These are phyloP conservation scores for Phytopythium cucurbitacearum DNA, from an alignment of 352 stramenopile genomes.

Conservation along the genomic window DNA sequence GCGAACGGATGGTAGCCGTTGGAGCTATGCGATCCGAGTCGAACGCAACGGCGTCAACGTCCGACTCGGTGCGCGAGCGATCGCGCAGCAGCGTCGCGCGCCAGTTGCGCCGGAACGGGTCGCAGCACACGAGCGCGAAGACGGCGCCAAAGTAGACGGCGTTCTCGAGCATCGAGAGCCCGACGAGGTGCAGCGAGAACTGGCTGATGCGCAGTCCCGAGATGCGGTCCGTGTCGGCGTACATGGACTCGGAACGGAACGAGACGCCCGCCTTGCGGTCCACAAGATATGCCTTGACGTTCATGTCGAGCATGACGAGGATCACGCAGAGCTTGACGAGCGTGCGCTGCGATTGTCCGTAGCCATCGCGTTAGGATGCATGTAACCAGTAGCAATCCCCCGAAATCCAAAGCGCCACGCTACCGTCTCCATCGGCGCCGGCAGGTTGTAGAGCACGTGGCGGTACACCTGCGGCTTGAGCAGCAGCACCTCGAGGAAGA, in stretches of 20 bases:
- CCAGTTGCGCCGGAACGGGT: constrained; percentile 55
- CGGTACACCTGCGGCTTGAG: constrained; percentile 84
- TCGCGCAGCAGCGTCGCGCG: constrained; percentile 21
- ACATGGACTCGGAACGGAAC: constrained; percentile 59
- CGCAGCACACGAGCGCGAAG: constrained; percentile 40
- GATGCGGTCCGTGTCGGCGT: constrained; percentile 29
- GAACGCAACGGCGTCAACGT: not conserved
- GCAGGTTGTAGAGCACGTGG: constrained; percentile 80
- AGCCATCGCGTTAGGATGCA: not conserved
- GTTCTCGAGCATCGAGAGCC: constrained; percentile 71
- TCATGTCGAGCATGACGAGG: constrained; percentile 83
- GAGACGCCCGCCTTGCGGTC: constrained; percentile 57
- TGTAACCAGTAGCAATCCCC: not conserved
- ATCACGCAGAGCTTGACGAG: constrained; percentile 76
- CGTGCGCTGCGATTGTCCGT: constrained; percentile 20
- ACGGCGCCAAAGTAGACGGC: constrained; percentile 51
- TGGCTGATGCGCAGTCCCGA: constrained; percentile 64
- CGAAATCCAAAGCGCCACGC: too few relatives aligned
- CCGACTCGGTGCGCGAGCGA: not conserved
- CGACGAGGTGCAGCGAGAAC: constrained; percentile 74
- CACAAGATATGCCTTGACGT: constrained; percentile 80
- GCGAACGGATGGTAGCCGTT: constrained; percentile 1
- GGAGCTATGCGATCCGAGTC: not conserved
- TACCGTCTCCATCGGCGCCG: constrained; percentile 34
- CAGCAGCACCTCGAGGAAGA: constrained; percentile 84